Evolutionary conservation across 2,329 filamentous ascomycete species (phyloP), one percentile per base, ranked within the genome.

Genomic region (Xylaria sp.): DNA sequence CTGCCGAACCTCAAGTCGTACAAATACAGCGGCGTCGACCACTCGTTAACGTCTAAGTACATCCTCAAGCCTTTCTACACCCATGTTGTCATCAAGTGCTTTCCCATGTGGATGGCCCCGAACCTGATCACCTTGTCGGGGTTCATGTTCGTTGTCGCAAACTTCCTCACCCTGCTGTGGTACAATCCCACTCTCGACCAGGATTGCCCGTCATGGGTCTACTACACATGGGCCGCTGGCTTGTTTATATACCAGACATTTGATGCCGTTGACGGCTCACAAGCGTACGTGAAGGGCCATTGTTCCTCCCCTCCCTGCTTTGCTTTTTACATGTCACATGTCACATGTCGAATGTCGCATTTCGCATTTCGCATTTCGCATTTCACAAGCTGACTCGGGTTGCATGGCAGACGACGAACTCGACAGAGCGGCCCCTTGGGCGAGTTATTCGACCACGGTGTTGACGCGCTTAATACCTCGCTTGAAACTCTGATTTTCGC

Each of bases 201-300:
- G 81, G 93, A 99, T 80, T 98, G 95, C 79, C 96, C 96, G 10
- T 79, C 88, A 1, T 99, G 96, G 96, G 95, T 99, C 18, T 99
- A 99, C 84, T 92, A 91, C 73, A 92, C 90, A 76, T 99, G 94
- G 93, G 91, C 94, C 3, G 81, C 92, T 37, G 96, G 96, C 1
- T 83, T 99, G 73, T 98, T 98, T 80, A 81, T 98, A 60, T 99
- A 99, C 82, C 96, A 99, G 87, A 98, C 95, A 1, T 98, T 99
- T 82, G 96, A 99, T 82, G 96, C 95, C 1, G 94, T 98, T 29
- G 96, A 99, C 81, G 96, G 96, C 61, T 88, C 92, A 35, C 96
- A 99, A 80, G 96, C 96, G 90, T 93, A 85, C 79, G 92, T 70
- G 8, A 59, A n/a, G 2, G 2, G 32, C 32, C 32, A 35, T 16